These are phyloP conservation scores for Ceratobasidium theobromae DNA, from an alignment of 1,284 basidiomycete genomes.

Conservation along the genomic window DNA sequence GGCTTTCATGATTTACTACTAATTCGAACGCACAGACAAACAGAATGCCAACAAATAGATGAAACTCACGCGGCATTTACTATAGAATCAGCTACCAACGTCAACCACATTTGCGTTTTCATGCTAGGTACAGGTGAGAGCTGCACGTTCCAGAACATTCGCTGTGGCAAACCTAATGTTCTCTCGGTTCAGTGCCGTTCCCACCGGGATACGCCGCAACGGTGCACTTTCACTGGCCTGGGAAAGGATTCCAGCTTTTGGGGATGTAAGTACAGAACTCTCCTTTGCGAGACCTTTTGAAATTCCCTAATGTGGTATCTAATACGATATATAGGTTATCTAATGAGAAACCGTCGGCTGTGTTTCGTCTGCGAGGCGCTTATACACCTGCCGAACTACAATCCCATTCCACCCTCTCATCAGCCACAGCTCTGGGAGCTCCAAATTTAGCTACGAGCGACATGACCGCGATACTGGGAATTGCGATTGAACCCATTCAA, in stretches of 20 bases:
- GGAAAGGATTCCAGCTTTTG: slow-evolving; percentile 82
- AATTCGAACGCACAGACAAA: slow-evolving; percentile 51
- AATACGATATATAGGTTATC: slow-evolving; percentile 61
- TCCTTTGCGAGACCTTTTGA: background rate
- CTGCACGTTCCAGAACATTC: background rate
- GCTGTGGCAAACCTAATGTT: background rate
- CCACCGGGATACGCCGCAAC: slow-evolving; percentile 88
- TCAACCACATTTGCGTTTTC: slow-evolving; percentile 91
- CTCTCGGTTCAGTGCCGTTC: slow-evolving; percentile 63
- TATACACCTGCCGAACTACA: slow-evolving; percentile 53
- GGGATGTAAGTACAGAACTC: slow-evolving; percentile 67
- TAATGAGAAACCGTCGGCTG: slow-evolving; percentile 88
- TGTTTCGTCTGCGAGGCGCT: slow-evolving; percentile 79
- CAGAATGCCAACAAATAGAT: slow-evolving; percentile 70
- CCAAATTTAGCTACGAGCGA: slow-evolving; percentile 46
- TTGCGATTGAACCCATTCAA: slow-evolving; percentile 66
- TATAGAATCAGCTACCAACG: slow-evolving; percentile 69
- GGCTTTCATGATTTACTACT: background rate
- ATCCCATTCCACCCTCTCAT: slow-evolving; percentile 58
- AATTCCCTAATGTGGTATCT: background rate
- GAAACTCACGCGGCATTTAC: slow-evolving; percentile 85
- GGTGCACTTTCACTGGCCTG: slow-evolving; percentile 89
- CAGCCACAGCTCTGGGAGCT: slow-evolving; percentile 43
- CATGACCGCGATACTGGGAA: slow-evolving; percentile 69
- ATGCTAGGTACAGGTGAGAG: slow-evolving; percentile 73